Evolutionary conservation across 305 asterid genomes (phyloP).

Genomic region (Salvia sclarea): DNA sequence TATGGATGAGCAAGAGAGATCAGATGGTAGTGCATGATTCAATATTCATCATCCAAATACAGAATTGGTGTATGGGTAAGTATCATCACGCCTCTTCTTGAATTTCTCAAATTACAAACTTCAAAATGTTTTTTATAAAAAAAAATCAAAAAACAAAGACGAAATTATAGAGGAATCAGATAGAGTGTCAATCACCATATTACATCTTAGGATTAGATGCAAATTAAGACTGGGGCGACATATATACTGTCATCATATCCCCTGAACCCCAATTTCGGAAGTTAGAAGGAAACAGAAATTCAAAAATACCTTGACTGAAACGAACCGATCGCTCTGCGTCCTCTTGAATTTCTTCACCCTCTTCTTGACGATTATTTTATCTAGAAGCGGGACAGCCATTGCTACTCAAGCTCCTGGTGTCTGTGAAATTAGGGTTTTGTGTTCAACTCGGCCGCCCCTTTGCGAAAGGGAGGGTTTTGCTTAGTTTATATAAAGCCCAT

Average conservation of each 20-base stretch:
- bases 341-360: slow-evolving; percentile 59
- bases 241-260: slow-evolving; percentile 45
- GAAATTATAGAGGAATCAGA: slow-evolving; percentile 43
- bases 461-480: not conserved
- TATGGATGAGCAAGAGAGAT: slow-evolving; percentile 33
- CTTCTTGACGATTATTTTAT: slow-evolving; percentile 46
- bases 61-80: slow-evolving; percentile 46
- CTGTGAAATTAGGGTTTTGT: slow-evolving; percentile 33
- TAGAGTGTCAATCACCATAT: slow-evolving; percentile 59
- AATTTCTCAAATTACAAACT: not conserved
- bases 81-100: slow-evolving; percentile 48
- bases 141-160: not conserved
- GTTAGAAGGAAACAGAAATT: not conserved
- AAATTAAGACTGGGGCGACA: slow-evolving; percentile 71
- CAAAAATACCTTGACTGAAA: slow-evolving; percentile 44
- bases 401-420: slow-evolving; percentile 22
- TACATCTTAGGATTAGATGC: slow-evolving; percentile 43
- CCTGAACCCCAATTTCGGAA: not conserved
- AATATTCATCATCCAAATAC: slow-evolving; percentile 52
- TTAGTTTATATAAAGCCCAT: slow-evolving; percentile 31
- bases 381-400: slow-evolving; percentile 58
- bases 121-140: not conserved
- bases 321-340: slow-evolving; percentile 50
- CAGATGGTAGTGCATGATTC: slow-evolving; percentile 76
- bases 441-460: slow-evolving; percentile 41